phyloP scores from a whole-genome alignment of 2,329 filamentous ascomycete species.

The Cadophora malorum region DNA sequence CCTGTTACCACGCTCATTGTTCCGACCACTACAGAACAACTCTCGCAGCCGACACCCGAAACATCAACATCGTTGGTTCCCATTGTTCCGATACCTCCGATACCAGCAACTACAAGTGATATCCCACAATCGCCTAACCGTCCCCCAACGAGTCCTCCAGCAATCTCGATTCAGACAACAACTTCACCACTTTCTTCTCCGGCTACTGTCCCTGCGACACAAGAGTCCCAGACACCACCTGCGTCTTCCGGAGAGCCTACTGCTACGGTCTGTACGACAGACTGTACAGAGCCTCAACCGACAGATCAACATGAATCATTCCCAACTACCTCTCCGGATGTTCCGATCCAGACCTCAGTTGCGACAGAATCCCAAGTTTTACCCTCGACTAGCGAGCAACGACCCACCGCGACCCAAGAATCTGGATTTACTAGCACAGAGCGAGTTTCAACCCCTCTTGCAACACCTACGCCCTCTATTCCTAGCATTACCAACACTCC shows the following conservation, averaged over 20 bases:
- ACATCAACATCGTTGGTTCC: background rate
- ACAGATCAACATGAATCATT: background rate
- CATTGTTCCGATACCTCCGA: background rate
- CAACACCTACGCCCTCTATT: constrained; percentile 1
- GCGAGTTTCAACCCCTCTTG: background rate
- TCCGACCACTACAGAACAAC: background rate
- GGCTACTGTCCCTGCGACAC: background rate
- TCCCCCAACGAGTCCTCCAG: background rate
- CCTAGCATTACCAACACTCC: constrained; percentile 10
- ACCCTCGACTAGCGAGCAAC: background rate
- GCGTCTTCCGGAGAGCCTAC: background rate
- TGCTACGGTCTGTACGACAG: background rate
- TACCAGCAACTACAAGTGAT: background rate
- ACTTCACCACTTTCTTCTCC: background rate
- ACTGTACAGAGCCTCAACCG: background rate
- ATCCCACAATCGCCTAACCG: background rate
- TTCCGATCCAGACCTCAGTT: background rate
- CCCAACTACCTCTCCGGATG: background rate
- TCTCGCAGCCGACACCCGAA: background rate
- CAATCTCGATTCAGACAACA: background rate
- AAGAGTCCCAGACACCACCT: background rate
- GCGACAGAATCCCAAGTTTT: background rate
- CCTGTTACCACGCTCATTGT: background rate
- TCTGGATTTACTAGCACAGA: background rate
- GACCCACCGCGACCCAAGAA: background rate